Percentiles rank a stretch among this genome's conserved stretches.
Evolutionary conservation across 768 basidiomycete species (phyloP).

Genomic region (Suillus cothurnatus): DNA sequence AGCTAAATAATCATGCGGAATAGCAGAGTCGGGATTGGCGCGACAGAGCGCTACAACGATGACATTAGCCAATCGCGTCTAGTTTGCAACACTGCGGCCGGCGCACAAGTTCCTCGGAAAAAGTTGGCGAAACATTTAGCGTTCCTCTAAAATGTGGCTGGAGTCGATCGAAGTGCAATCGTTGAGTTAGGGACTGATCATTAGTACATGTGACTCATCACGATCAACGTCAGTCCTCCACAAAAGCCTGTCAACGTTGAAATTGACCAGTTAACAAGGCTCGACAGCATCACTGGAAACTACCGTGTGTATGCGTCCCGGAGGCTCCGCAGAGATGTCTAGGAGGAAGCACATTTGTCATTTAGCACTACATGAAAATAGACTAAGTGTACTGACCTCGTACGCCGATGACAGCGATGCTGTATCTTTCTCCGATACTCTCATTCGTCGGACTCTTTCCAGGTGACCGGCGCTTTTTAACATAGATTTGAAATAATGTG

Average conservation of each 20-base stretch:
- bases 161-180: neutral
- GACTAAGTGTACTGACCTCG: conserved; percentile 50
- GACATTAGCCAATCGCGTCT: too few relatives aligned
- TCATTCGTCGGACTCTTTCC: conserved; percentile 65
- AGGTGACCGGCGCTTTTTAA: conserved; percentile 72
- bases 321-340: conserved; percentile 33
- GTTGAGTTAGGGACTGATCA: neutral
- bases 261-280: neutral
- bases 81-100: too few relatives aligned
- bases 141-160: neutral
- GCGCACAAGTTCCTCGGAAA: neutral
- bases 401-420: conserved; percentile 59
- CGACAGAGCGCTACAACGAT: too few relatives aligned
- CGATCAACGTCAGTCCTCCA: neutral
- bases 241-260: neutral
- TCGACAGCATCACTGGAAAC: neutral
- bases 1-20: neutral
- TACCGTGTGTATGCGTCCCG: conserved; percentile 30
- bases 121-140: neutral
- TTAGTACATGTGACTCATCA: neutral
- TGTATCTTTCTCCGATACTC: conserved; percentile 63
- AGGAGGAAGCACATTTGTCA: conserved; percentile 11
- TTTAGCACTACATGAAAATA: neutral
- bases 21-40: neutral
- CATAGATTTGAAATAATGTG: conserved; percentile 86